Evolutionary conservation across 164 flowering plant species (phyloP).

Genomic region (Echeveria elegans): DNA sequence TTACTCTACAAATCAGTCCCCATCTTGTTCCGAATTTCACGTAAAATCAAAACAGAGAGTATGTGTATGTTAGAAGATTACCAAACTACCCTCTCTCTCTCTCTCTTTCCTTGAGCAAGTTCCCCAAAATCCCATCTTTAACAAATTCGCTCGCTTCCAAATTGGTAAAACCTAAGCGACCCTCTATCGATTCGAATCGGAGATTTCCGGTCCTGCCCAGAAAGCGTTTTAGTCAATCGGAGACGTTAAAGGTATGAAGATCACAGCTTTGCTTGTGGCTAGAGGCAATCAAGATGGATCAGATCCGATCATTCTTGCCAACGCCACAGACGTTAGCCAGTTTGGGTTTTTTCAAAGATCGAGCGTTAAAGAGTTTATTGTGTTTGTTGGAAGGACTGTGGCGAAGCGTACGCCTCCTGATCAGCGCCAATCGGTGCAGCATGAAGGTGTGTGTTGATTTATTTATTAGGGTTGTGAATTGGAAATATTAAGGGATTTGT

Average conservation of each 20-base stretch:
- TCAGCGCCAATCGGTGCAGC: slow-evolving; percentile 65
- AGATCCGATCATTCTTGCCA: slow-evolving; percentile 50
- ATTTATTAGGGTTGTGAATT: background rate
- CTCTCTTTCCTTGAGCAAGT: too few species aligned
- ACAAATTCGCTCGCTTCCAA: background rate
- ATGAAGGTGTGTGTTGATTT: slow-evolving; percentile 37
- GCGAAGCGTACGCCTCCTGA: slow-evolving; percentile 53
- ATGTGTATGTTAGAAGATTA: too few species aligned
- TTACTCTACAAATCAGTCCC: too few species aligned
- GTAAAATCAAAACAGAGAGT: too few species aligned
- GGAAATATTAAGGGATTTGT: background rate
- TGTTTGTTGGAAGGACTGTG: slow-evolving; percentile 60
- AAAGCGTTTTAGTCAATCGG: background rate
- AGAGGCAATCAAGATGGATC: slow-evolving; percentile 35
- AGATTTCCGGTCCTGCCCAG: background rate
- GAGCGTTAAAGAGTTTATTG: slow-evolving; percentile 55
- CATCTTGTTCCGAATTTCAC: too few species aligned
- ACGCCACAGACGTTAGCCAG: slow-evolving; percentile 48
- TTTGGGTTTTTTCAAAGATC: slow-evolving; percentile 64
- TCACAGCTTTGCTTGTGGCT: slow-evolving; percentile 58
- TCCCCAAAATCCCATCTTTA: too few species aligned
- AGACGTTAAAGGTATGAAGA: slow-evolving; percentile 40
- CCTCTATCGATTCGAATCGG: background rate
- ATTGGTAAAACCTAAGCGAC: background rate
- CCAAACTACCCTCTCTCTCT: too few species aligned